Base-by-base conservation (phyloP, 192 early-diverging fungal genomes). In the Gaertneriomyces sp. region DNA sequence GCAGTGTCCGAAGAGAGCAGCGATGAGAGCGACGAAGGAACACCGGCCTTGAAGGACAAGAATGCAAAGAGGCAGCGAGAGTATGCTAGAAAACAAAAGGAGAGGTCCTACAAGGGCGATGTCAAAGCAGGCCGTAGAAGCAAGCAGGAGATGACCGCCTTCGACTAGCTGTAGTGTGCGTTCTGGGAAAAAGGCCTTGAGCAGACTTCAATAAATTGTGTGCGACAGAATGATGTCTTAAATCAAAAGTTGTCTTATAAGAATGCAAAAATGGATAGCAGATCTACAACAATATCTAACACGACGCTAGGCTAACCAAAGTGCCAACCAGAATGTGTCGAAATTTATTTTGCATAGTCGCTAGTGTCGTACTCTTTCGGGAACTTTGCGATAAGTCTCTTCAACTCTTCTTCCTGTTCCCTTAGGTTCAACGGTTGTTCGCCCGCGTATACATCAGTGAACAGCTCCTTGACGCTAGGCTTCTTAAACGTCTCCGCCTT, bases 391-490 rank as follows among this genome's bases (percentile, higher is more conserved):
- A 93, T 83, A 64, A 98, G 71, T 45, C 78, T 80, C 55, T 85
- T 76, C 53, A 96, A 76, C 76, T 96, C 92, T 45, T 77, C 74
- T 76, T 89, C 76, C 74, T 98, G 93, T 55, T 88, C 85, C 53
- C 81, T 57, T 40, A 98, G 69, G 70, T 87, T 83, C 61, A 85
- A 88, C 25, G 93, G 83, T 45, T 91, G 69, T 71, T 89, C 82
- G 6, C 60, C 69, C 61, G 92, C 94, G 68, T 95, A 97, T 17
- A 99, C 95, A 72, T 99, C 96, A 41, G 84, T 91, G 73, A 96
- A 99, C 76, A 98, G 61, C 56, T 93, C 75, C 9, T 79, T 80
- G 33, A 96, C 63, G 0, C 89, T 69, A 5, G 96, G 96, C 74
- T 95, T 96, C 82, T 91, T 90, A 53, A 83, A 61, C 73, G 87